Evolutionary conservation across 2,329 filamentous ascomycete species (phyloP), one percentile per base, ranked within the genome.

Genomic region (Neonectria coccinea): DNA sequence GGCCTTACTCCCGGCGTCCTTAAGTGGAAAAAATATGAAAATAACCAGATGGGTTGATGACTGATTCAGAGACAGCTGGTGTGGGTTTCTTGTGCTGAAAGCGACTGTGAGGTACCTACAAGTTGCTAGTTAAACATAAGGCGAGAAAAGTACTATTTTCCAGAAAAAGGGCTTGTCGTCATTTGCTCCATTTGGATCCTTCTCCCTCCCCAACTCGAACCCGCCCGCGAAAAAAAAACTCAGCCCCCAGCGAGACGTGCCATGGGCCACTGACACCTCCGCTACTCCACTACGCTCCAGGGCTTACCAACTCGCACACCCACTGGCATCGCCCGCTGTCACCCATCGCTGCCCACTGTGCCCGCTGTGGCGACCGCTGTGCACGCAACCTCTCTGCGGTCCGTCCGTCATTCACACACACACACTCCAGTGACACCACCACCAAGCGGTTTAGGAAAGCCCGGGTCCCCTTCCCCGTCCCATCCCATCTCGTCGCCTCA

Each of bases 401-500:
- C 39, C 39, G 39, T 20, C 18, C n/a, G 18, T 51, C 48, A 33
- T 33, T 33, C 48, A 51, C 61, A 42, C 61, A 42, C 39, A 18
- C 39, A 42, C n/a, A 11, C 39, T 10, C n/a, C 9, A 20, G n/a
- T 20, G n/a, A 18, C 39, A 64, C 61, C 60, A 63, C 55, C 52
- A 64, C 61, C 61, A 64, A 64, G 56, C 61, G 50, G 55, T 64
- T 64, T 64, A 56, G 61, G 61, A 64, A 59, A 59, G 51, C 56
- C 61, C 61, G 61, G 61, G 60, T 58, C 56, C 61, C 51, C 56
- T 59, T 64, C 56, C 56, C 61, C 61, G 61, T 64, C 50, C 59
- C 61, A 55, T 58, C 51, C 59, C 61, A 55, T 58, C 51, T 58
- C 47, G 55, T 58, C 60, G 55, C 51, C 56, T 64, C 56, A 51